Conservation (phyloP, 2,329 filamentous ascomycete genomes). For the Sclerotinia spermophila region DNA sequence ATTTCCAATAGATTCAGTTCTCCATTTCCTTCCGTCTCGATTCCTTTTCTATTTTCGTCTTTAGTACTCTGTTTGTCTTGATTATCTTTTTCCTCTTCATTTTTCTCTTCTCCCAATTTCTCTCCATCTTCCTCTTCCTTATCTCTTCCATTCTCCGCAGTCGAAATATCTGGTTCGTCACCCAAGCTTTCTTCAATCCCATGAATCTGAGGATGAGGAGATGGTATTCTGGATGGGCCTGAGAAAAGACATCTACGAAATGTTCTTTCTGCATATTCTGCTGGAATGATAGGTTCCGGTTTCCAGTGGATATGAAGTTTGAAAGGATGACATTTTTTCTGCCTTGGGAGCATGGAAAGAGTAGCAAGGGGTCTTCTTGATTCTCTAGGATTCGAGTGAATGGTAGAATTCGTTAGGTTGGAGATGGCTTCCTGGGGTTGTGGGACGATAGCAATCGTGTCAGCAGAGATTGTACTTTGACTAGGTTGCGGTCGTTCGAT, state of each 20-base stretch:
- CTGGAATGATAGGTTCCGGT: background rate
- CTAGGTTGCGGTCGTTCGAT: background rate
- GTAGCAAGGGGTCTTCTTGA: background rate
- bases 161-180: background rate
- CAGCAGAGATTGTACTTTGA: background rate
- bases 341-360: rapidly evolving
- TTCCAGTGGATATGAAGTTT: background rate
- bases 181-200: rapidly evolving
- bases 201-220: rapidly evolving
- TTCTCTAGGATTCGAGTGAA: background rate
- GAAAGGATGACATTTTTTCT: background rate
- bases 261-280: background rate
- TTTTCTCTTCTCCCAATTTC: no score
- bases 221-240: background rate
- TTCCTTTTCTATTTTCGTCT: no score
- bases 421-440: background rate
- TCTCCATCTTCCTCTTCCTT: no score
- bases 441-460: no score
- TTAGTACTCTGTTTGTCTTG: no score
- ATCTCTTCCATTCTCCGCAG: no score
- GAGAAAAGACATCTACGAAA: rapidly evolving
- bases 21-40: no score
- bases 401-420: background rate
- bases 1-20: no score
- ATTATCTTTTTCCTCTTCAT: no score